phyloP scores from a whole-genome alignment of 306 rosid genomes.

The Carpinus viminea region DNA sequence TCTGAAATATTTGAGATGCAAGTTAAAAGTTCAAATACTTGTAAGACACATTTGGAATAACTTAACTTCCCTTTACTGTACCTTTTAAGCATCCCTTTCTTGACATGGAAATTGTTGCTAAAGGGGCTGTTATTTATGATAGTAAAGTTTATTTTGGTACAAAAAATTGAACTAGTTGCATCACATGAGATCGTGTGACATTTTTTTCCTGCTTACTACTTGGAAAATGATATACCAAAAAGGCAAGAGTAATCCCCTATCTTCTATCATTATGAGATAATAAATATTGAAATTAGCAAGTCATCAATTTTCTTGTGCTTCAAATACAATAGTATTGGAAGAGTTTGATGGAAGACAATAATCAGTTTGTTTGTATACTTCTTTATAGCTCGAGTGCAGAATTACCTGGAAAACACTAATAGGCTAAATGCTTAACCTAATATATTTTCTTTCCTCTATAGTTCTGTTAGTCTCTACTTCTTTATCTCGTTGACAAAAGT shows the following conservation, averaged over 20 bases:
- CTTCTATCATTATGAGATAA: not conserved
- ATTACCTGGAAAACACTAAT: not conserved
- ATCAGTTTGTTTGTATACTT: not conserved
- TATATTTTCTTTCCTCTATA: not conserved
- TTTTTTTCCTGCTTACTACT: not conserved
- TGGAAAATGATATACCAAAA: not conserved
- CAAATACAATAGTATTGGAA: not conserved
- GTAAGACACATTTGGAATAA: not conserved
- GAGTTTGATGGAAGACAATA: not conserved
- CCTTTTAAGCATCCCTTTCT: not conserved
- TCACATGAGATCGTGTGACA: not conserved
- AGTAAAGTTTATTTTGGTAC: not conserved
- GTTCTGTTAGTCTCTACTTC: not conserved
- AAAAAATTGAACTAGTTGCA: not conserved
- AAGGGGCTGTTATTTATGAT: not conserved
- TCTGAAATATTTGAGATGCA: not conserved
- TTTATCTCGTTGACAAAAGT: not conserved
- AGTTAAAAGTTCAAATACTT: not conserved
- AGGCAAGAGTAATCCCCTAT: not conserved
- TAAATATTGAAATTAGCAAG: too few relatives aligned
- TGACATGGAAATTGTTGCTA: not conserved
- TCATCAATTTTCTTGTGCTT: too few relatives aligned
- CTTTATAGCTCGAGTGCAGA: not conserved
- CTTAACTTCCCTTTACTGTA: not conserved
- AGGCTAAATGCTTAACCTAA: not conserved